These are phyloP conservation scores for Eimeria brunetti DNA, from an alignment of 169 alveolate genomes.

Conservation along the genomic window DNA sequence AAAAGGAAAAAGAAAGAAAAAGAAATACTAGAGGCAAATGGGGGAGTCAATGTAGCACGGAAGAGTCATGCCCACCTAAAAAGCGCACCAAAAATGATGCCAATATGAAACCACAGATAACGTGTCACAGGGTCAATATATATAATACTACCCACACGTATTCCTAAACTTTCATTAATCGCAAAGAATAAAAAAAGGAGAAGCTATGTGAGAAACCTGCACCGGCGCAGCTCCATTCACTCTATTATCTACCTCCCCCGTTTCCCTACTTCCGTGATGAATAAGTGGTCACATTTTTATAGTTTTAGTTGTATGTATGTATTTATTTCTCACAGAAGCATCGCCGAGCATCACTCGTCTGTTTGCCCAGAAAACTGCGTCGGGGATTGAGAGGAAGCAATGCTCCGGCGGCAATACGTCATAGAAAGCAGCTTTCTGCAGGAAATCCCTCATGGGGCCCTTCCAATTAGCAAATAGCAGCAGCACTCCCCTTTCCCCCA, in stretches of 20 bases:
- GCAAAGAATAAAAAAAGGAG: not conserved
- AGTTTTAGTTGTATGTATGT: too few relatives aligned
- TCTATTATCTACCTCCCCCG: not conserved
- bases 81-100: not conserved
- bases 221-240: not conserved
- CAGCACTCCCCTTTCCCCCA: constrained; percentile 20
- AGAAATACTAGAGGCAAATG: not conserved
- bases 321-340: not conserved
- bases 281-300: not conserved
- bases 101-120: not conserved
- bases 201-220: not conserved
- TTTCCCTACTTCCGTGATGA: too few relatives aligned
- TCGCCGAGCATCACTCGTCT: constrained; percentile 4
- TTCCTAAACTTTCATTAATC: not conserved
- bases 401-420: constrained; percentile 77
- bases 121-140: not conserved
- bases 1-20: not conserved
- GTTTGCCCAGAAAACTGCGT: constrained; percentile 82
- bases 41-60: not conserved
- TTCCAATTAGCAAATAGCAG: constrained; percentile 82
- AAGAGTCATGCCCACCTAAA: not conserved
- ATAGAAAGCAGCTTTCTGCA: constrained; percentile 74
- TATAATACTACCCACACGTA: not conserved
- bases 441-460: constrained; percentile 82
- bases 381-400: constrained; percentile 83